A percentile compares a stretch with the other conserved stretches of the same genome.
phyloP scores from a whole-genome alignment of 306 rosid genomes.

The Lupinus albus region DNA sequence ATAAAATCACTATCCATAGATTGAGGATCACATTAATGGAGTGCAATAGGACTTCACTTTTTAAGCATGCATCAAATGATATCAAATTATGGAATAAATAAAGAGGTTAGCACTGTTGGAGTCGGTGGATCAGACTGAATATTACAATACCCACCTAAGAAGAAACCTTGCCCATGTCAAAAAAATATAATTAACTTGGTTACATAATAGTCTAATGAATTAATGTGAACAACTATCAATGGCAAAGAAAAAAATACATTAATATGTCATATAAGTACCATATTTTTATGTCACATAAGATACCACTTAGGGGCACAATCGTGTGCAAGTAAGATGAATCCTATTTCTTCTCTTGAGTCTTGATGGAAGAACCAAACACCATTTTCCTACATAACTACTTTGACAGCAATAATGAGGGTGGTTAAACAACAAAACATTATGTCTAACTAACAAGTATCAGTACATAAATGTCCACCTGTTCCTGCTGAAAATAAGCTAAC shows the following conservation, averaged over 20 bases:
- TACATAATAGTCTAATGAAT: no score
- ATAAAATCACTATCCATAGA: conserved; percentile 24
- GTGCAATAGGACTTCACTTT: neutral
- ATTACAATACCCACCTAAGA: neutral
- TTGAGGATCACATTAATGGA: neutral
- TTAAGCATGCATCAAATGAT: conserved; percentile 18
- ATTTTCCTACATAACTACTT: neutral
- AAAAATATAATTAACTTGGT: no score
- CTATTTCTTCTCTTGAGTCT: neutral
- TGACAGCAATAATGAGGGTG: conserved; percentile 35
- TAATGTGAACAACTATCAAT: neutral
- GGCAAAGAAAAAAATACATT: neutral
- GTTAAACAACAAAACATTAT: neutral
- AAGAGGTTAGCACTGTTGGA: conserved; percentile 1
- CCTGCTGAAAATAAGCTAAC: conserved; percentile 9
- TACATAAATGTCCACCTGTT: conserved; percentile 3
- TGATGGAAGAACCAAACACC: conserved; percentile 20
- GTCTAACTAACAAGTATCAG: neutral
- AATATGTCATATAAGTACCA: neutral
- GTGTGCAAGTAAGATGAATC: neutral
- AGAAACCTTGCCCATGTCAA: no score
- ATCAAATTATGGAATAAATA: conserved; percentile 23
- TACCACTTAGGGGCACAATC: neutral
- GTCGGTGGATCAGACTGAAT: conserved; percentile 11
- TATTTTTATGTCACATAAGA: neutral